Evolutionary conservation across 164 flowering plant species (phyloP), one percentile per base, ranked within the genome.

Genomic region (Paratinospora sagittata): DNA sequence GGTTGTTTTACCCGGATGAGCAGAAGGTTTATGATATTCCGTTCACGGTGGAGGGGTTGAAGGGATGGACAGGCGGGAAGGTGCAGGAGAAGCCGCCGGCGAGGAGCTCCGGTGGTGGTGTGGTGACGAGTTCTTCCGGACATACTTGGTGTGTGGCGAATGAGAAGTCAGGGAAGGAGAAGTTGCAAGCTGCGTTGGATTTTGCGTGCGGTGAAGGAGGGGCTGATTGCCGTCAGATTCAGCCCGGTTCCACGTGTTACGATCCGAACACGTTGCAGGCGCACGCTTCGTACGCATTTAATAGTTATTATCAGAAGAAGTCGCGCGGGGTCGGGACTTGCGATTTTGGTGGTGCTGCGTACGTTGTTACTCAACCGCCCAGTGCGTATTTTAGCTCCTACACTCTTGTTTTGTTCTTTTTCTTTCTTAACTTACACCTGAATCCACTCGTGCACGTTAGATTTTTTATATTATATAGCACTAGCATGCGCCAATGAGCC

Each of bases 91-190:
- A 67, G 6, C 69, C n/a, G n/a, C n/a, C 75, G n/a, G 65, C 23
- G 11, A 67, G 21, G 1, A 73, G 62, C 2, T 76, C 74, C 26
- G 69, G 77, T 27, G 72, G 69, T 6, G 43, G 26, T 8, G 78
- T 72, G 65, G 36, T 78, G 66, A 26, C 78, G 11, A 71, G 74
- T 27, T 17, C 74, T 33, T 74, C 69, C 47, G 89, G 86, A 6
- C 81, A 85, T 78, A 86, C 88, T 0, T 95, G 97, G 97, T 92
- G 97, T 68, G 91, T 94, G 78, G 97, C 98, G 23, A 89, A 74
- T 49, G 85, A 45, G 74, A 71, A 82, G 19, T 83, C 72, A 0
- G 79, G 70, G 36, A 72, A 74, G 65, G 77, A 85, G 79, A 83
- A 80, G 76, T 70, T 94, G 75, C 93, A 90, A 76, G 78, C 57